These are phyloP conservation scores for Hymenoscyphus scutula DNA, from an alignment of 2,329 filamentous ascomycete genomes.

Conservation along the genomic window DNA sequence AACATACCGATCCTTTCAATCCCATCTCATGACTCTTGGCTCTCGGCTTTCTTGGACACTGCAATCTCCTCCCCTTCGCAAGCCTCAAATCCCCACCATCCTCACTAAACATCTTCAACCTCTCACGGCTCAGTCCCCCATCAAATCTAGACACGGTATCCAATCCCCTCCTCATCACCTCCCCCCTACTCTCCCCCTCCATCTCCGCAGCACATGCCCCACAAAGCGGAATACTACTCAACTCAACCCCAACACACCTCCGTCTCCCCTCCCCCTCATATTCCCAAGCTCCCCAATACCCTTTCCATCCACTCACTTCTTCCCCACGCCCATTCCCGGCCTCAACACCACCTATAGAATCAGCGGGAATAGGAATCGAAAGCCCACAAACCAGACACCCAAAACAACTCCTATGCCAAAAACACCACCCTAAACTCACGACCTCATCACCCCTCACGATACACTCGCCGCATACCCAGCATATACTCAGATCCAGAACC, in stretches of 20 bases:
- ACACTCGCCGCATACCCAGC: slow-evolving; percentile 56
- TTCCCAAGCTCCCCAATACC: slow-evolving; percentile 4
- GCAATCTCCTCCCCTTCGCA: slow-evolving; percentile 11
- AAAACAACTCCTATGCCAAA: slow-evolving; percentile 57
- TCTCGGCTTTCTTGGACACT: slow-evolving; percentile 12
- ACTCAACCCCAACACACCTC: slow-evolving; percentile 39
- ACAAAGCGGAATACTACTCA: slow-evolving; percentile 50
- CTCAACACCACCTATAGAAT: slow-evolving; percentile 4
- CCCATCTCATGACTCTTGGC: slow-evolving; percentile 10
- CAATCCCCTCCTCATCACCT: slow-evolving; percentile 43
- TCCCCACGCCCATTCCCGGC: slow-evolving; percentile 11
- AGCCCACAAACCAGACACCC: slow-evolving; percentile 54
- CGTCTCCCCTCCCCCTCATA: slow-evolving; percentile 13
- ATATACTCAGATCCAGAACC: slow-evolving; percentile 53
- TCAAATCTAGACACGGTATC: slow-evolving; percentile 45
- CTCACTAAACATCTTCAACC: slow-evolving; percentile 42
- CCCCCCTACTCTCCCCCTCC: slow-evolving; percentile 30
- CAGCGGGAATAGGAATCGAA: slow-evolving; percentile 35
- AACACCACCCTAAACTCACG: slow-evolving; percentile 59
- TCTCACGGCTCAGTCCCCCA: slow-evolving; percentile 45
- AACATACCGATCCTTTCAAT: slow-evolving; percentile 3
- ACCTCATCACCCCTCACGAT: slow-evolving; percentile 53
- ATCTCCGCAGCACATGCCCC: slow-evolving; percentile 44
- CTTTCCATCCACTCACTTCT: background rate
- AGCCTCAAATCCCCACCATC: slow-evolving; percentile 14